phyloP scores from a whole-genome alignment of 805 yeast species.

The Pichia sporocuriosa region DNA sequence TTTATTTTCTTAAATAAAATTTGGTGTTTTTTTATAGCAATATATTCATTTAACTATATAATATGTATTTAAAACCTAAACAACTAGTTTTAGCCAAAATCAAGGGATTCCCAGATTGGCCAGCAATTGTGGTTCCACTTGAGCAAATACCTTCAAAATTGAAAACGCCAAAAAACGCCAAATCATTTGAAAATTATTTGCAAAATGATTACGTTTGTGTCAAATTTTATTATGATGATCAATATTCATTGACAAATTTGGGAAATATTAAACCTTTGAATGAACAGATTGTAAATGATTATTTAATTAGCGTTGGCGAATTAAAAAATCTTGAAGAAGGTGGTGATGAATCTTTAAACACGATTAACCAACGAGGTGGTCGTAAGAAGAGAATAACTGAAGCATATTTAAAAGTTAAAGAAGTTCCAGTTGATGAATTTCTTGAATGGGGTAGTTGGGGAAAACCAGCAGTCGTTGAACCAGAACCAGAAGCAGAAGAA shows the following conservation, averaged over 20 bases:
- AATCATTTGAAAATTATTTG: conserved; percentile 23
- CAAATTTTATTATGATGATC: conserved; percentile 65
- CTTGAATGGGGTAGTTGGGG: conserved; percentile 37
- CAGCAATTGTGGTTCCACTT: conserved; percentile 68
- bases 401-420: conserved; percentile 29
- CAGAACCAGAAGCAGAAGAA: conserved; percentile 5
- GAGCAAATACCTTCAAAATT: conserved; percentile 55
- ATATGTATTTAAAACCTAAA: no score
- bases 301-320: conserved; percentile 24
- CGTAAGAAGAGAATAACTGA: conserved; percentile 22
- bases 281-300: conserved; percentile 34
- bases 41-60: no score
- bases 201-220: conserved; percentile 36
- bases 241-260: conserved; percentile 58
- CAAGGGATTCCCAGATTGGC: conserved; percentile 89
- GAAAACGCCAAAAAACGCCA: conserved; percentile 50
- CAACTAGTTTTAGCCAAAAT: conserved; percentile 66
- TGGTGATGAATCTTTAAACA: background rate
- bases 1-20: no score
- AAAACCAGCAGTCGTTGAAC: conserved; percentile 26
- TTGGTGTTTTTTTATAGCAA: no score
- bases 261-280: conserved; percentile 45
- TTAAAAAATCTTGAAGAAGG: conserved; percentile 20
- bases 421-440: conserved; percentile 45
- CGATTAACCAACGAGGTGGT: conserved; percentile 8